Base-by-base conservation (phyloP, 1,139 yeast genomes). In the Candida tunisiensis region DNA sequence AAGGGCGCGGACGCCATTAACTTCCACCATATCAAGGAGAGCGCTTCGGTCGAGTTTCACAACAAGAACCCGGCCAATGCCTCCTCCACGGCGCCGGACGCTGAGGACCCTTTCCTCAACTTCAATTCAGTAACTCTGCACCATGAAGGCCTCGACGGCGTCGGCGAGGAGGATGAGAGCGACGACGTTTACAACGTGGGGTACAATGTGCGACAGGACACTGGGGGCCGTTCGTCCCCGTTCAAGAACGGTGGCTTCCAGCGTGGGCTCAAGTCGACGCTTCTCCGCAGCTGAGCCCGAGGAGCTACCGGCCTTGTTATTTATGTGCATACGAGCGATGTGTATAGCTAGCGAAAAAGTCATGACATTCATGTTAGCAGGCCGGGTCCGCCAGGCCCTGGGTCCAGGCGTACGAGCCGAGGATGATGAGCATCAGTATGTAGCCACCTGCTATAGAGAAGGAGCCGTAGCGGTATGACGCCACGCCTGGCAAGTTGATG, bases 91-190 rank as follows among this genome's bases (percentile, higher is more conserved):
- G 59, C 57, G 42, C 53, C 58, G 34, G 53, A 52, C 31, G 41
- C 62, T 49, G 52, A 53, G 35, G 94, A 85, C 51, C 95, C 95
- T 10, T 88, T 88, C 52, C 75, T 71, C 30, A 72, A 72, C 42
- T 88, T 88, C 55, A 80, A 75, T 43, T 83, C 95, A 0, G 82
- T 88, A 41, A 80, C 94, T 3, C 59, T 88, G 42, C 82, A 82
- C 42, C 88, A 83, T 47, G 77, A 47, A 18, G n/a, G n/a, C n/a
- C n/a, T n/a, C n/a, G n/a, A n/a, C n/a, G n/a, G n/a, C n/a, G n/a
- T n/a, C n/a, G n/a, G n/a, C n/a, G n/a, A n/a, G n/a, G n/a, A n/a
- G n/a, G n/a, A n/a, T n/a, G n/a, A n/a, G n/a, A n/a, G n/a, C n/a
- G n/a, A n/a, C n/a, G n/a, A n/a, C n/a, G n/a, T n/a, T n/a, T n/a